Conservation (phyloP, 2,329 filamentous ascomycete genomes). For the Spiromastix sp. region DNA sequence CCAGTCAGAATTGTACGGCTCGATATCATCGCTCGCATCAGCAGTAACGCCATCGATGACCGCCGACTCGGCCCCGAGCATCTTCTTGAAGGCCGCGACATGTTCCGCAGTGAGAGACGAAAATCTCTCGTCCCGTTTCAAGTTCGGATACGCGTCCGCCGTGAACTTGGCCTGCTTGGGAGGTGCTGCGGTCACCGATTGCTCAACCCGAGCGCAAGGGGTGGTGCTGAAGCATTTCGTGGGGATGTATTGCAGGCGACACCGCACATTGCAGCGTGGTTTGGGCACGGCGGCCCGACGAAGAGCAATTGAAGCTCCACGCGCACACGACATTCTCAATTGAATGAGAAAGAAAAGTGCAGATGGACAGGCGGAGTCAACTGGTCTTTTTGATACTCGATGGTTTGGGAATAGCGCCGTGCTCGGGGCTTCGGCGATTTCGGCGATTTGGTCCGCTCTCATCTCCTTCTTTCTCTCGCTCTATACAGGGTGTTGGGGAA, state of each 20-base stretch:
- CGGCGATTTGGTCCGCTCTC: no score
- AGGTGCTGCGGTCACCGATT: conserved; percentile 4
- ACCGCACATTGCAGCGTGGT: conserved; percentile 3
- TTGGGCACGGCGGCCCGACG: conserved; percentile 3
- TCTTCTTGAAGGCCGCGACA: conserved; percentile 67
- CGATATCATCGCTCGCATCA: conserved; percentile 68
- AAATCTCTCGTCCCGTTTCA: conserved; percentile 72
- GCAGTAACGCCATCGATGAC: conserved; percentile 73
- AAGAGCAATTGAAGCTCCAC: conserved; percentile 8
- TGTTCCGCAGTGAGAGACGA: conserved; percentile 60
- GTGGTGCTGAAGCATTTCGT: conserved; percentile 5
- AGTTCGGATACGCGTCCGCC: conserved; percentile 65
- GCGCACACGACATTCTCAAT: conserved; percentile 8
- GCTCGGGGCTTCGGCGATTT: no score
- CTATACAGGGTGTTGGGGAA: no score
- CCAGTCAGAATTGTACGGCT: conserved; percentile 94
- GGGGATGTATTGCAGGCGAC: conserved; percentile 1
- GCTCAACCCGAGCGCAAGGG: not conserved
- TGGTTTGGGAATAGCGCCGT: no score
- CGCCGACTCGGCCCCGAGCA: conserved; percentile 70
- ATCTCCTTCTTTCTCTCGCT: no score
- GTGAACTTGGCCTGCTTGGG: conserved; percentile 56
- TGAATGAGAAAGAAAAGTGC: not conserved
- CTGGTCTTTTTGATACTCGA: no score
- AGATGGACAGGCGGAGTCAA: no score